A percentile compares a stretch with the other conserved stretches of the same genome.
Conservation (phyloP, 495 filamentous ascomycete genomes). For the Hyaloscypha bicolor region DNA sequence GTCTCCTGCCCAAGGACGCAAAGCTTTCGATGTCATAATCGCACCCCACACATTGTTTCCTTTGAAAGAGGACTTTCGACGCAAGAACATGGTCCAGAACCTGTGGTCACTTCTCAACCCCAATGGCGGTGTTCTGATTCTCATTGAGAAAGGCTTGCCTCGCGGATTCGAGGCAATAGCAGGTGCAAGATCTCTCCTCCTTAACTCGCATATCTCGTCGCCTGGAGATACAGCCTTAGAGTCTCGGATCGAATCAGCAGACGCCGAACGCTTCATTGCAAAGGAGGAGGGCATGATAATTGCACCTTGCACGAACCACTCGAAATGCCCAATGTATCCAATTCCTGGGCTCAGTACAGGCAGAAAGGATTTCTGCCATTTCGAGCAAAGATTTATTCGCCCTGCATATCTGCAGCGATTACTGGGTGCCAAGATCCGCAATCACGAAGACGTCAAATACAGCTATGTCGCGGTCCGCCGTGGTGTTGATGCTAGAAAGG, state of each 20-base stretch:
- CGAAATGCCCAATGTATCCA: constrained; percentile 84
- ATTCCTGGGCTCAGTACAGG: constrained; percentile 64
- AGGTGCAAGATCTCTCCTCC: constrained; percentile 73
- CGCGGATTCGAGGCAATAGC: constrained; percentile 92
- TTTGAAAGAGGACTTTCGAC: constrained; percentile 69
- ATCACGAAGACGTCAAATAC: constrained; percentile 89
- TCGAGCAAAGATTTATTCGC: constrained; percentile 83
- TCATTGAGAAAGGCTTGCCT: constrained; percentile 90
- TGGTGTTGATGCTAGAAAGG: constrained; percentile 58
- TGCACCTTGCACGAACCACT: constrained; percentile 93
- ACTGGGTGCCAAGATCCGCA: constrained; percentile 64
- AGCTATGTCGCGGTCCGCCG: constrained; percentile 88
- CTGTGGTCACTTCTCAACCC: constrained; percentile 86
- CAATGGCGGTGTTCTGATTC: constrained; percentile 81
- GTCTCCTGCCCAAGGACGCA: constrained; percentile 55
- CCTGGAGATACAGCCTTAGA: constrained; percentile 46
- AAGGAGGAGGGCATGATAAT: constrained; percentile 89
- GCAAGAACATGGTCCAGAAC: constrained; percentile 78
- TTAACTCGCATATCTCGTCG: constrained; percentile 74
- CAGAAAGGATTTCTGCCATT: constrained; percentile 89
- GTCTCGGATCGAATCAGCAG: constrained; percentile 36
- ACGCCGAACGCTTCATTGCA: constrained; percentile 39
- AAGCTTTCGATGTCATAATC: constrained; percentile 87
- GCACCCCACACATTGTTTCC: constrained; percentile 81
- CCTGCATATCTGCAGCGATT: constrained; percentile 82